These are phyloP conservation scores for Kwoniella shandongensis DNA, from an alignment of 768 basidiomycete species.

Conservation along the genomic window DNA sequence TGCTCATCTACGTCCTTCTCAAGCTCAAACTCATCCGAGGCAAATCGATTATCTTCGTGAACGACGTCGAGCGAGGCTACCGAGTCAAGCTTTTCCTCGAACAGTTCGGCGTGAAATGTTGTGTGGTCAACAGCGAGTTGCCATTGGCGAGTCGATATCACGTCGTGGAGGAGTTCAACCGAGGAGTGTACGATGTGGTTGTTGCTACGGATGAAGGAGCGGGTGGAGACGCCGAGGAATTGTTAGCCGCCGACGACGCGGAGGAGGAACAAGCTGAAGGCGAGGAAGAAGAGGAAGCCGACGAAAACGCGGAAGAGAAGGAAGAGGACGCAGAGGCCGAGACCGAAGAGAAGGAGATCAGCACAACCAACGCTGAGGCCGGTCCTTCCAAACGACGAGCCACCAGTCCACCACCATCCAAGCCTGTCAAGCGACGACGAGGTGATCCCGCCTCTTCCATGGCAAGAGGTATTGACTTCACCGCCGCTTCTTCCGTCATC, in stretches of 20 bases:
- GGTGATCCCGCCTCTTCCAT: conserved; percentile 83
- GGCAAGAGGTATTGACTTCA: conserved; percentile 92
- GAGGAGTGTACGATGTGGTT: conserved; percentile 96
- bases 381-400: conserved; percentile 59
- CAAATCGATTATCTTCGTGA: conserved; percentile 95
- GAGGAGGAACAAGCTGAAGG: conserved; percentile 50
- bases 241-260: conserved; percentile 57
- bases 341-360: conserved; percentile 6
- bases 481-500: conserved; percentile 93
- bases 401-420: conserved; percentile 34
- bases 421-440: conserved; percentile 26
- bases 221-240: conserved; percentile 59
- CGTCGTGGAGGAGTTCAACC: conserved; percentile 96
- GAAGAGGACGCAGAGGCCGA: conserved; percentile 27
- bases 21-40: conserved; percentile 94
- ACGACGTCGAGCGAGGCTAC: conserved; percentile 90
- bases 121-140: conserved; percentile 92
- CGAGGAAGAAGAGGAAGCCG: conserved; percentile 24
- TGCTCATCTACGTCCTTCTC: conserved; percentile 91
- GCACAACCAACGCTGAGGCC: conserved; percentile 26
- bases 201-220: conserved; percentile 93
- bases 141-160: conserved; percentile 97
- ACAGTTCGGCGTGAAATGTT: conserved; percentile 93
- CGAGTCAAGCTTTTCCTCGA: conserved; percentile 96
- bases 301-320: conserved; percentile 53